phyloP scores from a whole-genome alignment of 2,329 filamentous ascomycete species.

The Aspergillus fumigatiaffinis region DNA sequence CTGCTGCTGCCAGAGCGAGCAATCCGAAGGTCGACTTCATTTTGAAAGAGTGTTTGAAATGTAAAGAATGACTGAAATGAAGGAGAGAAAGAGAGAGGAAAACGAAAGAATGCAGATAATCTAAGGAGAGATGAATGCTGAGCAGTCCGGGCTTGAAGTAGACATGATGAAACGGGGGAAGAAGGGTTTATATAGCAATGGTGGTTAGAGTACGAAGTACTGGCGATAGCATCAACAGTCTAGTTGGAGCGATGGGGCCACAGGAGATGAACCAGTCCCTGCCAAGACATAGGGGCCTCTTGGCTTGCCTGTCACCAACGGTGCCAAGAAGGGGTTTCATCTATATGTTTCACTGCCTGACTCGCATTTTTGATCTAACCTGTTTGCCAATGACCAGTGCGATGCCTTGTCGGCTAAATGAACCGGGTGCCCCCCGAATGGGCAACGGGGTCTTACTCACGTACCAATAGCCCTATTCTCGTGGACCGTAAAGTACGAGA shows the following conservation, averaged over 20 bases:
- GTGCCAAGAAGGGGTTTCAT: background rate
- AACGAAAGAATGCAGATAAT: conserved; percentile 3
- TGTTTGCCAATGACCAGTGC: background rate
- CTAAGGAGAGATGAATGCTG: conserved; percentile 1
- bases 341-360: background rate
- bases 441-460: background rate
- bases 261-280: background rate
- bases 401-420: background rate
- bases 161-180: background rate
- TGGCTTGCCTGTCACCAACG: background rate
- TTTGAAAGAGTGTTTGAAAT: background rate
- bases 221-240: background rate
- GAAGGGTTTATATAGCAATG: background rate
- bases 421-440: background rate
- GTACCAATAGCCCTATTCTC: background rate
- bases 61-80: background rate
- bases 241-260: background rate
- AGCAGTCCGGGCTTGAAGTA: background rate
- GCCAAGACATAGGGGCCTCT: background rate
- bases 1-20: conserved; percentile 22
- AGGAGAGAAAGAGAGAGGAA: background rate
- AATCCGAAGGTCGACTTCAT: conserved; percentile 19
- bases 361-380: background rate
- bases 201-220: background rate
- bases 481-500: background rate